Evolutionary conservation across 2,329 filamentous ascomycete genomes (phyloP).

Genomic region (Leptographium radiaticola): DNA sequence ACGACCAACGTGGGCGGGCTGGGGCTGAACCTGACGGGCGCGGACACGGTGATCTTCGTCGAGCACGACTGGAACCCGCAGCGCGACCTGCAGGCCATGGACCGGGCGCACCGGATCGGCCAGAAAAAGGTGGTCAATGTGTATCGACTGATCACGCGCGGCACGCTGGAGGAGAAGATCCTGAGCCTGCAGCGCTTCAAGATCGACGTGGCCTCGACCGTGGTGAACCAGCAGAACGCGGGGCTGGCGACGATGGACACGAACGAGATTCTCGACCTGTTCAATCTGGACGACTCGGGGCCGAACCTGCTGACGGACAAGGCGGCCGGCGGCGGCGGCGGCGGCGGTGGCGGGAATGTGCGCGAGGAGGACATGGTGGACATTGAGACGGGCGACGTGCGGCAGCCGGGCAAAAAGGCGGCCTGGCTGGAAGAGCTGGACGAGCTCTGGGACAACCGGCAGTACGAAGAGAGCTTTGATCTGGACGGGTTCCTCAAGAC

Average conservation of each 20-base stretch:
- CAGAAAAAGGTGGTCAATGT: slow-evolving; percentile 99
- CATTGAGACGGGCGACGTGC: slow-evolving; percentile 78
- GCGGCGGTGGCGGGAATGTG: slow-evolving; percentile 23
- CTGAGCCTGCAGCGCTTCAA: slow-evolving; percentile 97
- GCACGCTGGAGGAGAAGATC: slow-evolving; percentile 97
- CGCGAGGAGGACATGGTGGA: slow-evolving; percentile 83
- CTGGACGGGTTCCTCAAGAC: slow-evolving; percentile 88
- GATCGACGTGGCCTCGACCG: slow-evolving; percentile 94
- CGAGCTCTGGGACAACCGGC: slow-evolving; percentile 92
- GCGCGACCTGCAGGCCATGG: slow-evolving; percentile 97
- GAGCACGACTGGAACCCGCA: slow-evolving; percentile 99
- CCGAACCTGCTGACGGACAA: slow-evolving; percentile 52
- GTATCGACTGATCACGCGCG: slow-evolving; percentile 89
- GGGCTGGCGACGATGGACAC: slow-evolving; percentile 94
- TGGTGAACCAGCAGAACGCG: slow-evolving; percentile 98
- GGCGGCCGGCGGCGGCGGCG: slow-evolving; percentile 24
- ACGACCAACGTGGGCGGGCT: slow-evolving; percentile 93
- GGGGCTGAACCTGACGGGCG: slow-evolving; percentile 88
- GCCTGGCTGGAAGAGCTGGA: slow-evolving; percentile 89
- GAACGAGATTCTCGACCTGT: slow-evolving; percentile 92
- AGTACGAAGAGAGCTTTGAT: slow-evolving; percentile 98
- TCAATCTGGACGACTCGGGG: slow-evolving; percentile 74
- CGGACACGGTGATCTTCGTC: slow-evolving; percentile 97
- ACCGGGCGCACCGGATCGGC: slow-evolving; percentile 92
- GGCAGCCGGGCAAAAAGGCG: slow-evolving; percentile 85